Conservation (phyloP, 1,284 basidiomycete genomes). For the Crocinoboletus sp. region DNA sequence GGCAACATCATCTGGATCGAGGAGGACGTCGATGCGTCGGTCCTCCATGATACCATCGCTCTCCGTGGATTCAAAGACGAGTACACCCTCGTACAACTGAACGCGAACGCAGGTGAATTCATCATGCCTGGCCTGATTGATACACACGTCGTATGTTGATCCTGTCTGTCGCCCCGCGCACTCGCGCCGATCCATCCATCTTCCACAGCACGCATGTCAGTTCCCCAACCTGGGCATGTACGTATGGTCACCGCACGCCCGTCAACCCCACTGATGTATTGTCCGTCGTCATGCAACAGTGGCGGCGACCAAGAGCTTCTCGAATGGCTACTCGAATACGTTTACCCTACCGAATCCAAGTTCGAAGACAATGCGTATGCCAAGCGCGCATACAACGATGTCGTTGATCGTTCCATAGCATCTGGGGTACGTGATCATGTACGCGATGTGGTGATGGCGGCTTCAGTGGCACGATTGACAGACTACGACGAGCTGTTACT, state of each 20-base stretch:
- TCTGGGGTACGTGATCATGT: conserved; percentile 64
- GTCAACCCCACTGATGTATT: too few species aligned
- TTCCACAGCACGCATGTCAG: conserved; percentile 81
- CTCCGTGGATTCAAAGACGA: conserved; percentile 33
- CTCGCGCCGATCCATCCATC: background rate
- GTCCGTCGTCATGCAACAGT: too few species aligned
- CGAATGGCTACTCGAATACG: conserved; percentile 85
- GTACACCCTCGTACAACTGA: conserved; percentile 23
- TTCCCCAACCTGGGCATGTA: conserved; percentile 81
- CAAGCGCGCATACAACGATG: conserved; percentile 60
- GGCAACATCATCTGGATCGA: conserved; percentile 72
- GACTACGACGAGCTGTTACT: conserved; percentile 96
- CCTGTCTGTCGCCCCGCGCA: too few species aligned
- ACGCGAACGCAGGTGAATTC: conserved; percentile 68
- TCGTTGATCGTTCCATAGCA: conserved; percentile 74
- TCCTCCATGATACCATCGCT: conserved; percentile 43
- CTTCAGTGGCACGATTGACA: conserved; percentile 27
- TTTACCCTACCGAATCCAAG: conserved; percentile 86
- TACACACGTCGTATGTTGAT: conserved; percentile 72
- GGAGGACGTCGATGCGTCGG: conserved; percentile 44
- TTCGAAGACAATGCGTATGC: conserved; percentile 78
- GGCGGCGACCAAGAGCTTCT: conserved; percentile 83
- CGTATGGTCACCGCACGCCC: conserved; percentile 23
- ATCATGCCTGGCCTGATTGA: conserved; percentile 88
- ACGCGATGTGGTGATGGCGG: background rate